Percentiles rank a stretch among this genome's conserved stretches.
Evolutionary conservation across 2,329 filamentous ascomycete species (phyloP).

Genomic region (Arthrobotrys megalospora): DNA sequence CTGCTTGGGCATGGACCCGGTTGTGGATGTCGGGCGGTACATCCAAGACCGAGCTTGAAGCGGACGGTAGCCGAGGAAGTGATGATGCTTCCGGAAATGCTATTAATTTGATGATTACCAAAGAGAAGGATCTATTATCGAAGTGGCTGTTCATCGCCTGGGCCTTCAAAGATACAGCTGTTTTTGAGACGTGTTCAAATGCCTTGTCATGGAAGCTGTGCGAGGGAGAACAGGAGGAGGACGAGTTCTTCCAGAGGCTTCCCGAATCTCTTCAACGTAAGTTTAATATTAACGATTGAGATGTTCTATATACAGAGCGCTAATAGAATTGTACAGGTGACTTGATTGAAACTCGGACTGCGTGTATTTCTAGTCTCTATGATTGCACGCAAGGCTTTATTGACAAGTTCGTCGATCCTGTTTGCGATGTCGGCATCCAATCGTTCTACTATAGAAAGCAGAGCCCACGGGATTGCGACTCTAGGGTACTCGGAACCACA

Average conservation of each 20-base stretch:
- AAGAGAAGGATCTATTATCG: conserved; percentile 55
- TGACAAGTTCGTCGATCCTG: conserved; percentile 56
- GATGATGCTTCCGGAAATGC: conserved; percentile 32
- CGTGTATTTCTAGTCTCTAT: conserved; percentile 54
- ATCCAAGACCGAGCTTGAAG: conserved; percentile 48
- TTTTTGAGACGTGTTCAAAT: conserved; percentile 57
- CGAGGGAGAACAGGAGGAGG: conserved; percentile 56
- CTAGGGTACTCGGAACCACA: conserved; percentile 56
- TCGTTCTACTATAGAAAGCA: conserved; percentile 60
- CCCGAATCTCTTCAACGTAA: conserved; percentile 56
- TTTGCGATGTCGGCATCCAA: conserved; percentile 58
- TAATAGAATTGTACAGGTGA: conserved; percentile 33
- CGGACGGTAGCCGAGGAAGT: conserved; percentile 28
- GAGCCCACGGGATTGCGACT: conserved; percentile 59
- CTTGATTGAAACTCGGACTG: conserved; percentile 43
- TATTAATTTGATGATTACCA: conserved; percentile 54
- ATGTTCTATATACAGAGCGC: background rate
- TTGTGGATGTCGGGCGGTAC: conserved; percentile 57
- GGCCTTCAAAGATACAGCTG: conserved; percentile 52
- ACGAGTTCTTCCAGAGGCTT: conserved; percentile 60
- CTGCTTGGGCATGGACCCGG: conserved; percentile 60
- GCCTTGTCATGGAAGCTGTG: conserved; percentile 56
- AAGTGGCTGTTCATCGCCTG: conserved; percentile 60
- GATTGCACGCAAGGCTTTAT: conserved; percentile 58
- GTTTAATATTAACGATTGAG: background rate